Conservation (phyloP, 768 basidiomycete species). For the Boletus tomentosulus region DNA sequence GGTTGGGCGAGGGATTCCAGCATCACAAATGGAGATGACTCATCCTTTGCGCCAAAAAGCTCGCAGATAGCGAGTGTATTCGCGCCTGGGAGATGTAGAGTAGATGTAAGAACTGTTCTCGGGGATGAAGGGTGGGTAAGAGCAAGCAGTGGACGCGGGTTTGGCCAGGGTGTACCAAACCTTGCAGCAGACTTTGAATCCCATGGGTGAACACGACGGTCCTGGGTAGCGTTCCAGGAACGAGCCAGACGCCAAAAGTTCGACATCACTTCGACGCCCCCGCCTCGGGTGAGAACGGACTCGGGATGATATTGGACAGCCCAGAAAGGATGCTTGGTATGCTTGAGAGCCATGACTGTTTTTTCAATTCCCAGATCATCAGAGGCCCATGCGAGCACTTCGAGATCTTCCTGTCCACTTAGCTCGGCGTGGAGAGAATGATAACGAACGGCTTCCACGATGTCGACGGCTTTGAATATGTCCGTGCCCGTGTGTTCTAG, state of each 20-base stretch:
- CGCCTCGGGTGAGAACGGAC: conserved; percentile 67
- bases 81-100: conserved; percentile 42
- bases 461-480: conserved; percentile 55
- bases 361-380: conserved; percentile 63
- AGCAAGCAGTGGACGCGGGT: conserved; percentile 25
- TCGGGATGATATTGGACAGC: conserved; percentile 91
- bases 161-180: conserved; percentile 61
- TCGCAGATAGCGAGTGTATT: conserved; percentile 52
- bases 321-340: conserved; percentile 68
- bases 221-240: conserved; percentile 45
- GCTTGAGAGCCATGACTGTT: conserved; percentile 73
- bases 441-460: conserved; percentile 66
- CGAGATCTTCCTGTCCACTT: conserved; percentile 43
- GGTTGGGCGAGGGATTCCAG: conserved; percentile 76
- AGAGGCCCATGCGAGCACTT: conserved; percentile 68
- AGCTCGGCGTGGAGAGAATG: conserved; percentile 72
- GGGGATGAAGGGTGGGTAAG: conserved; percentile 14
- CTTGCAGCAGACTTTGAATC: conserved; percentile 29
- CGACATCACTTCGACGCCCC: conserved; percentile 60
- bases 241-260: conserved; percentile 75
- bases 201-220: conserved; percentile 42
- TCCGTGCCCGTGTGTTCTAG: conserved; percentile 56
- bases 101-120: conserved; percentile 34
- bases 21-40: conserved; percentile 59
- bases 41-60: conserved; percentile 53